These are phyloP conservation scores for Rheum nobile DNA, from an alignment of 148 eudicot genomes.

Conservation along the genomic window DNA sequence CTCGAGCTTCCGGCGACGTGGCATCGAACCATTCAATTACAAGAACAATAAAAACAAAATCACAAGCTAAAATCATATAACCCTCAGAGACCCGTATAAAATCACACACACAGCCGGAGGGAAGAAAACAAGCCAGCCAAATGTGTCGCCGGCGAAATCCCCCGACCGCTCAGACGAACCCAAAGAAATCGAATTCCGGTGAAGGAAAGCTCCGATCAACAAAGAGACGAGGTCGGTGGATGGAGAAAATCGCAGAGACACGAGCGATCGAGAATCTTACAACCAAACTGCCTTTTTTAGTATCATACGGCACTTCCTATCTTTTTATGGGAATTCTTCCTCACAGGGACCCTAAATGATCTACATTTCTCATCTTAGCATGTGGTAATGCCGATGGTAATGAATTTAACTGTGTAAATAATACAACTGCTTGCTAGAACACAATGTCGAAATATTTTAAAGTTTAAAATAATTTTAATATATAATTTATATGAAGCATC, in stretches of 20 bases:
- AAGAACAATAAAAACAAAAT: background rate
- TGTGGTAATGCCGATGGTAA: background rate
- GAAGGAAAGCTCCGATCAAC: slow-evolving; percentile 1
- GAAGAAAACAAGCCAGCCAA: slow-evolving; percentile 2
- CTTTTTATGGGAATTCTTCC: slow-evolving; percentile 52
- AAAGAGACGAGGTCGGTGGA: slow-evolving; percentile 22
- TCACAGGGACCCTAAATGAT: slow-evolving; percentile 23
- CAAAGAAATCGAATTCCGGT: slow-evolving; percentile 2
- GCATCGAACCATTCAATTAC: slow-evolving; percentile 46
- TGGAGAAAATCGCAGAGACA: slow-evolving; percentile 14
- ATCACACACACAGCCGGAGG: slow-evolving; percentile 45
- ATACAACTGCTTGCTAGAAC: too few species aligned
- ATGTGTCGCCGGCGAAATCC: slow-evolving; percentile 1
- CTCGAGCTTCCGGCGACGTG: slow-evolving; percentile 62
- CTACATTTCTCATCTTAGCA: background rate
- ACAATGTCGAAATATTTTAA: too few species aligned
- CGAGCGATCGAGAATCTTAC: background rate
- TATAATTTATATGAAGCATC: too few species aligned
- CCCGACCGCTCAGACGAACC: slow-evolving; percentile 27
- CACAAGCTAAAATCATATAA: background rate
- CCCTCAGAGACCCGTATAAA: slow-evolving; percentile 75
- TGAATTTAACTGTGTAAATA: background rate
- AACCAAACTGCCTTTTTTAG: slow-evolving; percentile 20
- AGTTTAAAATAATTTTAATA: too few species aligned
- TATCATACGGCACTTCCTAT: slow-evolving; percentile 97